Conservation (phyloP, 352 stramenopile species). For the Globisporangium abappressorium region DNA sequence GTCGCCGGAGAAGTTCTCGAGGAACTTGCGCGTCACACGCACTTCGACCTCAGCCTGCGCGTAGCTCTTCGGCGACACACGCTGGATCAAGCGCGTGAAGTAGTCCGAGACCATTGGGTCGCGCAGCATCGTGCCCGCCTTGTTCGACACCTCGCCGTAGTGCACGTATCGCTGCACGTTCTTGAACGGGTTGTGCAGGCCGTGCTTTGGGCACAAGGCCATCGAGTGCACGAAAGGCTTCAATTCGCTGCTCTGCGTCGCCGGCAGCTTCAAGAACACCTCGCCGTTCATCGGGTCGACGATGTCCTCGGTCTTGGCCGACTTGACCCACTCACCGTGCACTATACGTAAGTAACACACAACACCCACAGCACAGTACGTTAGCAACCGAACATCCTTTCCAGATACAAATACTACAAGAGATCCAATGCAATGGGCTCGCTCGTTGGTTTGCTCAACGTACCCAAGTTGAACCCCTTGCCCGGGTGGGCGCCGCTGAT, state of each 20-base stretch:
- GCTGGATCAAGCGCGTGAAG: conserved; percentile 95
- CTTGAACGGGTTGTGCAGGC: conserved; percentile 98
- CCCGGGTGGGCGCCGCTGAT: conserved; percentile 79
- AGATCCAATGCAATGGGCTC: not conserved
- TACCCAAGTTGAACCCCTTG: conserved; percentile 88
- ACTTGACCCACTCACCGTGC: conserved; percentile 86
- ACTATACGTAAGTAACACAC: conserved; percentile 36
- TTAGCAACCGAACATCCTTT: not conserved
- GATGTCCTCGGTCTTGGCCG: conserved; percentile 75
- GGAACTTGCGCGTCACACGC: conserved; percentile 93
- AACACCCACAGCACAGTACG: not conserved
- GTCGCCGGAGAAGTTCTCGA: conserved; percentile 97
- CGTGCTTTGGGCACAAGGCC: conserved; percentile 92
- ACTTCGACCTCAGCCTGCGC: conserved; percentile 92
- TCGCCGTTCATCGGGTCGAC: conserved; percentile 94
- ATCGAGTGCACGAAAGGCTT: conserved; percentile 93
- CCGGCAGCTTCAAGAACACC: conserved; percentile 92
- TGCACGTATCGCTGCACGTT: conserved; percentile 93
- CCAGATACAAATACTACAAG: not conserved
- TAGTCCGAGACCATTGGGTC: conserved; percentile 93
- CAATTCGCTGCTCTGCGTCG: conserved; percentile 90
- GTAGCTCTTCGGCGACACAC: conserved; percentile 97
- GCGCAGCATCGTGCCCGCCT: conserved; percentile 76
- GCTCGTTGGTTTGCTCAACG: conserved; percentile 3
- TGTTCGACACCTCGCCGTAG: conserved; percentile 81